phyloP scores from a whole-genome alignment of 179 eudicot genomes.

The Heliamphora pulchella region DNA sequence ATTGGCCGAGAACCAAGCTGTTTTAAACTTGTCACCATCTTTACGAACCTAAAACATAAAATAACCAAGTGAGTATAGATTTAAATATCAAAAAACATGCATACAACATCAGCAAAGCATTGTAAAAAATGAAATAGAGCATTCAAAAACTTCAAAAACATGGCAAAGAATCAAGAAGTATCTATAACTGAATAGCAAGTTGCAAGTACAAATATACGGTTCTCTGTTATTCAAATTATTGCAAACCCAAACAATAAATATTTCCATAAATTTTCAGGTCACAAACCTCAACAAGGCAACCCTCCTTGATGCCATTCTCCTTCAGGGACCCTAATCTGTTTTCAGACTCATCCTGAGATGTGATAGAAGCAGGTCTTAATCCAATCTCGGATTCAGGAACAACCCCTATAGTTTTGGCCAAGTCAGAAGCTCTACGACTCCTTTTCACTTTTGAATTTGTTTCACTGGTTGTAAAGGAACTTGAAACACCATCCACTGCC shows the following conservation, averaged over 20 bases:
- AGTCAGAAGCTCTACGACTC: conserved; percentile 29
- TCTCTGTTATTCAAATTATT: background rate
- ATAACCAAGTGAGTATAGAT: conserved; percentile 2
- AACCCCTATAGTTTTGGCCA: conserved; percentile 31
- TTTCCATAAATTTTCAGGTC: background rate
- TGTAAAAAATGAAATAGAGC: background rate
- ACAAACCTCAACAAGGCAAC: conserved; percentile 71
- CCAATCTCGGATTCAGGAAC: conserved; percentile 34
- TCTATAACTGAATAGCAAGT: background rate
- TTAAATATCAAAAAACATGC: background rate
- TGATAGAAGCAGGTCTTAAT: conserved; percentile 18
- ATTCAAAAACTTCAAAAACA: conserved; percentile 3
- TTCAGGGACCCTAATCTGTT: conserved; percentile 14
- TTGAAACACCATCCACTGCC: conserved; percentile 21
- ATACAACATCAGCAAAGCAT: too few species aligned
- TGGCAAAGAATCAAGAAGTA: background rate
- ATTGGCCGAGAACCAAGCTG: conserved; percentile 80
- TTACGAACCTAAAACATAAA: conserved; percentile 52
- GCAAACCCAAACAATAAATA: conserved; percentile 10
- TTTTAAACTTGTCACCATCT: conserved; percentile 39
- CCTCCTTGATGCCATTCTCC: conserved; percentile 50
- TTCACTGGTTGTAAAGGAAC: conserved; percentile 23
- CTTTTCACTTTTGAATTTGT: conserved; percentile 24
- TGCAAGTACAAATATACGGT: background rate
- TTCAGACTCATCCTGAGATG: conserved; percentile 28